Conservation (phyloP, 2,329 filamentous ascomycete species). For the Fusarium setosum region DNA sequence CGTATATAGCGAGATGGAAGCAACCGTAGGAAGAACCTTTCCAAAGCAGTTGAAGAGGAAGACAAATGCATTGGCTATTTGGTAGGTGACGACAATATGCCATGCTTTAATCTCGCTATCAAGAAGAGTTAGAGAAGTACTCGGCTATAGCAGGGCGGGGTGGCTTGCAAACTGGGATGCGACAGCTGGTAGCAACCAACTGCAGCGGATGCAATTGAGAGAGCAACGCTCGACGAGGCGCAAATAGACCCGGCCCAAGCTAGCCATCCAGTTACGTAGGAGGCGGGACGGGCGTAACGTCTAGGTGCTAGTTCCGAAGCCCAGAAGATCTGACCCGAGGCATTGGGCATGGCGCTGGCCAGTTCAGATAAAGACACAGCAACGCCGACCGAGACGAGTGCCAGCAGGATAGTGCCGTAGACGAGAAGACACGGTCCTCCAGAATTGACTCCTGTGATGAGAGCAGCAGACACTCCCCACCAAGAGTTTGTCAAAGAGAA, state of each 20-base stretch:
- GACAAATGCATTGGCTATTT: background rate
- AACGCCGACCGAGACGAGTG: background rate
- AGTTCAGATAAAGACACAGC: slow-evolving; percentile 4
- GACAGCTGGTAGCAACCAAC: slow-evolving; percentile 11
- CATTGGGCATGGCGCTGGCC: slow-evolving; percentile 1
- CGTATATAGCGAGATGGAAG: background rate
- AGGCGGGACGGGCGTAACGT: background rate
- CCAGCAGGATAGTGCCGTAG: slow-evolving; percentile 16
- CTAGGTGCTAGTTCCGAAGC: background rate
- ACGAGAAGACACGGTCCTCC: slow-evolving; percentile 12
- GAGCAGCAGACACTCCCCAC: slow-evolving; percentile 48
- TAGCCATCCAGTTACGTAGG: slow-evolving; percentile 7
- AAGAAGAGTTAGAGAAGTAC: background rate
- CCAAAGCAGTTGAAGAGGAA: slow-evolving; percentile 8
- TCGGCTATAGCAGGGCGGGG: background rate
- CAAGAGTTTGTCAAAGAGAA: slow-evolving; percentile 57
- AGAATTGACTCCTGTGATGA: slow-evolving; percentile 53
- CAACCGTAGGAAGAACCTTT: background rate
- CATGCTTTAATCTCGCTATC: background rate
- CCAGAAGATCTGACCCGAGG: slow-evolving; percentile 10
- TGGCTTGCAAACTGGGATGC: background rate
- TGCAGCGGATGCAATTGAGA: background rate
- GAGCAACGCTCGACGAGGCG: slow-evolving; percentile 3
- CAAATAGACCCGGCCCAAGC: slow-evolving; percentile 10
- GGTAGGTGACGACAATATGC: slow-evolving; percentile 5